Conservation (phyloP, 345 rosid genomes). For the Pistacia vera region DNA sequence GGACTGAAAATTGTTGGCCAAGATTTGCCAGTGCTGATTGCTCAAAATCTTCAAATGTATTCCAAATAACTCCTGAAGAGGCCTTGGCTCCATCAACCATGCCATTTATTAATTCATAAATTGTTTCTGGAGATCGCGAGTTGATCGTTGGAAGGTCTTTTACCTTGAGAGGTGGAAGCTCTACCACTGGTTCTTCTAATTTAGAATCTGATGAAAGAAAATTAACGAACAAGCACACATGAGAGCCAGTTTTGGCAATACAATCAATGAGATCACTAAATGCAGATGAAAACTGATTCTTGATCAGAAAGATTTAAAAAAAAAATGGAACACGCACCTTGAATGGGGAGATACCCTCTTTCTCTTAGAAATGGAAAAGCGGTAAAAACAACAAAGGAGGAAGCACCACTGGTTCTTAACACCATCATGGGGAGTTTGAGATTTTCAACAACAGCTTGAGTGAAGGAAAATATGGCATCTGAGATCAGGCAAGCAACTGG, state of each 20-base stretch:
- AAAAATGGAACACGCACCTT: constrained; percentile 13
- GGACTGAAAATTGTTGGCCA: constrained; percentile 11
- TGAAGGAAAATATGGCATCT: constrained; percentile 32
- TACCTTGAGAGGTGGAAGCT: constrained; percentile 32
- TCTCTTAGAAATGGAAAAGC: constrained; percentile 35
- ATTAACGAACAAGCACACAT: neutral
- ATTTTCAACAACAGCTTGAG: constrained; percentile 31
- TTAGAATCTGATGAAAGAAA: constrained; percentile 12
- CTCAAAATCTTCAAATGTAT: constrained; percentile 37
- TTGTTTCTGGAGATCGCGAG: neutral
- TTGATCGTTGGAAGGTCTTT: constrained; percentile 28
- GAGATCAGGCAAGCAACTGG: constrained; percentile 29
- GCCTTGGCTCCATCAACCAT: constrained; percentile 18
- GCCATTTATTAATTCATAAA: constrained; percentile 4
- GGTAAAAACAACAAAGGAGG: constrained; percentile 31
- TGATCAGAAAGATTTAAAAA: too few relatives aligned
- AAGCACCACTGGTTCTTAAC: constrained; percentile 35
- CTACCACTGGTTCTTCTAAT: constrained; percentile 24
- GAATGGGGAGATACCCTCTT: constrained; percentile 36
- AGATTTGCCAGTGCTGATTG: constrained; percentile 5
- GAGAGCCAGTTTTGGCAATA: neutral
- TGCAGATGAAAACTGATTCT: neutral
- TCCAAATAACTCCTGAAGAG: constrained; percentile 36
- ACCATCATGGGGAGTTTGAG: constrained; percentile 31
- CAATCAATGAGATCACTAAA: neutral